Evolutionary conservation across 345 rosid genomes (phyloP).

Genomic region (Crucihimalaya himalaica): DNA sequence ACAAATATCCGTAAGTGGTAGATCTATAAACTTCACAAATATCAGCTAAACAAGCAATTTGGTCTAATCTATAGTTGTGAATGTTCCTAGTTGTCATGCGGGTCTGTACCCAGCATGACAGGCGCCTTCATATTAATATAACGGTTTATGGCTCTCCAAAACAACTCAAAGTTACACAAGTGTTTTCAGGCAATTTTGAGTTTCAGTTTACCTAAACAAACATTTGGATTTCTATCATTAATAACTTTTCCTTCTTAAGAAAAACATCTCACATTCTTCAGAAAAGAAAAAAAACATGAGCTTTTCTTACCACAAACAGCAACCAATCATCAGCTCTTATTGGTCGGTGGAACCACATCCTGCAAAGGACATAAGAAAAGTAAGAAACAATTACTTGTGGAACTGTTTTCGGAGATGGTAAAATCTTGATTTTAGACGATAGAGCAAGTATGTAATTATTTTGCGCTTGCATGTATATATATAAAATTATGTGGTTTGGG

Average conservation of each 20-base stretch:
- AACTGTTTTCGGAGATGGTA: not conserved
- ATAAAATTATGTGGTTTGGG: not conserved
- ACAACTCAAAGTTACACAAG: constrained; percentile 2
- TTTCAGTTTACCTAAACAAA: constrained; percentile 8
- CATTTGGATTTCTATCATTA: not conserved
- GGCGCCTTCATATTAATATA: not conserved
- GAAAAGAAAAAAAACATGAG: not conserved
- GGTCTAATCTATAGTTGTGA: not conserved
- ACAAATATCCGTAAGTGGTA: not conserved
- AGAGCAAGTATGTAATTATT: not conserved
- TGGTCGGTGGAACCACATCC: constrained; percentile 91
- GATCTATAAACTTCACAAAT: not conserved
- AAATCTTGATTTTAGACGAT: not conserved
- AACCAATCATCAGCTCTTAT: constrained; percentile 94
- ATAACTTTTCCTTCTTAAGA: not conserved
- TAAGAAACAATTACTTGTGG: not conserved
- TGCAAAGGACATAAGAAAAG: constrained; percentile 29
- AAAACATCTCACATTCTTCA: not conserved
- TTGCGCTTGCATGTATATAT: not conserved
- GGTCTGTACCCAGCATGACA: not conserved
- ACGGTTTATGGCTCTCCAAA: not conserved
- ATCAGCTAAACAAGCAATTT: constrained; percentile 6
- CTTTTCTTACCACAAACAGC: constrained; percentile 64
- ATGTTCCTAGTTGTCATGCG: not conserved
- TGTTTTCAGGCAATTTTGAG: not conserved